Evolutionary conservation across 257 asterid genomes (phyloP), one percentile per base, ranked within the genome.

Genomic region (Prunella vulgaris): DNA sequence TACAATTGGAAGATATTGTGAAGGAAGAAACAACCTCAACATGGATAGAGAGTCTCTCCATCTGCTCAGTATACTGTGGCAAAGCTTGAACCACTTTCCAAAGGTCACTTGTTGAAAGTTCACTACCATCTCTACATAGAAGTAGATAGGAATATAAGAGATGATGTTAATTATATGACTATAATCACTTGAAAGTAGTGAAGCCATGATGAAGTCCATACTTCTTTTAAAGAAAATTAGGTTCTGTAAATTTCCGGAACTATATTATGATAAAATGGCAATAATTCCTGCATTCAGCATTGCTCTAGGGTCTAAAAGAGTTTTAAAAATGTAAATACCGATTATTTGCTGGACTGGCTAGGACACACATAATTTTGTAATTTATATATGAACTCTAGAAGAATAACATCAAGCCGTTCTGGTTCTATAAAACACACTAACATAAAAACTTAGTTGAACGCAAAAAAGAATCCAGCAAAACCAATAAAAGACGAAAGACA

Each of bases 51-150:
- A 92, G 90, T 78, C 80, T 92, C 75, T 92, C 98, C 88, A 85
- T 89, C 85, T 83, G 90, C 75, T 92, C 97, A 76, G 78, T 85
- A 65, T 90, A 92, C 52, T 89, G 97, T 17, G 96, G 97, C 83
- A 92, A 85, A 53, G 95, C 87, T 83, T 92, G 98, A 76, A 90
- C 96, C 96, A 92, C 81, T 85, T 90, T 93, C 86, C 85, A 96
- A 74, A 93, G 69, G 74, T 90, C 99, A 76, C 96, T 74, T 24
- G 96, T 89, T 53, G 97, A 93, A 72, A 93, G 60, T 77, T 90
- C 96, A 73, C 89, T 69, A 76, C 90, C 88, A 66, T 88, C 96
- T 84, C 99, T 93, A 69, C 82, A 80, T 58, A 67, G 70, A 58
- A 74, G 64, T 73, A 75, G 51, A 73, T 13, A 56, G 12, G 62